phyloP scores from a whole-genome alignment of 2,329 filamentous ascomycete genomes.

The Cryphonectria nitschkei region DNA sequence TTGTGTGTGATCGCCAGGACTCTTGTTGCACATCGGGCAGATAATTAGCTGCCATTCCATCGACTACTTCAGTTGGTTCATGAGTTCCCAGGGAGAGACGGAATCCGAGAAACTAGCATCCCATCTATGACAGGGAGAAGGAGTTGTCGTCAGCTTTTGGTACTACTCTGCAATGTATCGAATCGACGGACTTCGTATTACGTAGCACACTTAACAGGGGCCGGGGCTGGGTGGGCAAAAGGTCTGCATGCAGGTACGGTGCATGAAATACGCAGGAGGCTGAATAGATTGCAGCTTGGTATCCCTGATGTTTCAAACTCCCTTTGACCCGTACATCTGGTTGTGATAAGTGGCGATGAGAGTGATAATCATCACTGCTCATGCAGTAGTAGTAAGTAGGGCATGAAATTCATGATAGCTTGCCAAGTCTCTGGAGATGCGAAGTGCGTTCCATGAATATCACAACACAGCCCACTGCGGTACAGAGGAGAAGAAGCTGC shows the following conservation, averaged over 20 bases:
- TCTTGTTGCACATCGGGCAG: slow-evolving; percentile 1
- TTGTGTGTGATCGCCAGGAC: slow-evolving; percentile 10
- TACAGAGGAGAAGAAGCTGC: not conserved
- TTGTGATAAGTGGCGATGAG: slow-evolving; percentile 2
- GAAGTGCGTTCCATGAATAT: not conserved
- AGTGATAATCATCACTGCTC: not conserved
- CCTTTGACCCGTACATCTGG: not conserved
- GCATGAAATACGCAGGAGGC: slow-evolving; percentile 16
- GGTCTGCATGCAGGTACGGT: not conserved
- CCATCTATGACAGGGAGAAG: not conserved
- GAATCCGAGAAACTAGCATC: not conserved
- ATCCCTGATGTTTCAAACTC: slow-evolving; percentile 12
- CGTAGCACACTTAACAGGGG: slow-evolving; percentile 3
- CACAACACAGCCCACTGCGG: not conserved
- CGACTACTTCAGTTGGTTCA: not conserved
- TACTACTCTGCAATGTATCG: not conserved
- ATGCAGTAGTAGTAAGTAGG: not conserved
- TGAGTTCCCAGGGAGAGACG: not conserved
- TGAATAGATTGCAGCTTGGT: slow-evolving; percentile 13
- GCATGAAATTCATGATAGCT: not conserved
- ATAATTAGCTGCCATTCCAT: not conserved
- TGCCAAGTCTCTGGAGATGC: not conserved
- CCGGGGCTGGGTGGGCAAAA: not conserved
- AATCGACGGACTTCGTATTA: not conserved
- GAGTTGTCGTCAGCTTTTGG: not conserved